Percentiles rank a stretch among this genome's conserved stretches.
Conservation (phyloP, 441 rosid species). For the Croton setiger region DNA sequence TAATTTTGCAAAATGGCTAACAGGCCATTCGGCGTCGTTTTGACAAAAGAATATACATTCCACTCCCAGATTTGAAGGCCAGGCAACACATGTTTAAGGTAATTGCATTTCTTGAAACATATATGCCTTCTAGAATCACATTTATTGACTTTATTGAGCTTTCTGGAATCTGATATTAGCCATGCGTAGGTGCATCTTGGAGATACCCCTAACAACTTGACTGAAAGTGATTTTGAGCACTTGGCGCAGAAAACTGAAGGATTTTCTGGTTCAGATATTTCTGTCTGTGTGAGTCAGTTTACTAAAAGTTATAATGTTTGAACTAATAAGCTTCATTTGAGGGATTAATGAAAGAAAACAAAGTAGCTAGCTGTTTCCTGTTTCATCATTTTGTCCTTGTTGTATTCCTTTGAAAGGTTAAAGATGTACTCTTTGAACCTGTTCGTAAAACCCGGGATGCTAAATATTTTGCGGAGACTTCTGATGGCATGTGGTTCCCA, state of each 20-base stretch:
- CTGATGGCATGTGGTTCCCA: conserved; percentile 77
- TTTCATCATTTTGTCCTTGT: background rate
- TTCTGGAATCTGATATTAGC: conserved; percentile 4
- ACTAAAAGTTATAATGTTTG: background rate
- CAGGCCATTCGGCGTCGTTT: conserved; percentile 96
- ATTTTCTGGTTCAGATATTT: conserved; percentile 92
- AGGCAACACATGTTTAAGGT: conserved; percentile 95
- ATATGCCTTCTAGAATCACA: conserved; percentile 1
- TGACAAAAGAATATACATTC: conserved; percentile 97
- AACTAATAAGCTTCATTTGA: background rate
- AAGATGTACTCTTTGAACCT: conserved; percentile 94
- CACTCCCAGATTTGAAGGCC: conserved; percentile 93
- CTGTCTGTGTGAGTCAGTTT: conserved; percentile 78
- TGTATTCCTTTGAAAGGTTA: conserved; percentile 49
- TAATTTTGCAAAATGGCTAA: conserved; percentile 26
- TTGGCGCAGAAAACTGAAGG: conserved; percentile 78
- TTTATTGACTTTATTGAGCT: conserved; percentile 11
- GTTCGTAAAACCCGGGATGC: conserved; percentile 95
- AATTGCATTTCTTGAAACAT: conserved; percentile 11
- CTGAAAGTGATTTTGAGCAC: conserved; percentile 80
- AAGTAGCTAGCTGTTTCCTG: background rate
- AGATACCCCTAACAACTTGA: conserved; percentile 85
- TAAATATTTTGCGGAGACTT: conserved; percentile 57
- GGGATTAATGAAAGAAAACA: background rate
- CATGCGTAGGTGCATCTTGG: conserved; percentile 81